phyloP scores from a whole-genome alignment of 176 grass and related monocot genomes.

The Leersia perrieri region DNA sequence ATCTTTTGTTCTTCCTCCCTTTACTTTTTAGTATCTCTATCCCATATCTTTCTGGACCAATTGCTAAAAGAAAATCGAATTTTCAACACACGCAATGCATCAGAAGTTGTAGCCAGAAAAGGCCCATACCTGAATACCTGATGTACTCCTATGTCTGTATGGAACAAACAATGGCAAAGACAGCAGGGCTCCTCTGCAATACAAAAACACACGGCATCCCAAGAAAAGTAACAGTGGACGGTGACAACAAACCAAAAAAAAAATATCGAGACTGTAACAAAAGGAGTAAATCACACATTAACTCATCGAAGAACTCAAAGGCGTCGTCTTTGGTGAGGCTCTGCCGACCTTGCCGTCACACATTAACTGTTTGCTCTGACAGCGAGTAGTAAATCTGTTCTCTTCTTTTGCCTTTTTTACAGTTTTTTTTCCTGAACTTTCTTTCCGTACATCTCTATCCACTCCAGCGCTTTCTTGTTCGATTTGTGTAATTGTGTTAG shows the following conservation, averaged over 20 bases:
- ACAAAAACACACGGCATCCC: not conserved
- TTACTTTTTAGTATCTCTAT: not conserved
- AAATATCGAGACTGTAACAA: not conserved
- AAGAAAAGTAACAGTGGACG: not conserved
- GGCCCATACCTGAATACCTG: not conserved
- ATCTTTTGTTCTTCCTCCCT: too few relatives aligned
- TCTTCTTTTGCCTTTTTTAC: not conserved
- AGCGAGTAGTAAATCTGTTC: not conserved
- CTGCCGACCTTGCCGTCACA: constrained; percentile 33
- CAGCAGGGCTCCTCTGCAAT: not conserved
- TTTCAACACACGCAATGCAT: not conserved
- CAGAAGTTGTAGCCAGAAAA: not conserved
- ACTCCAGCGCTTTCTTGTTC: too few relatives aligned
- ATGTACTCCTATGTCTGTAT: not conserved
- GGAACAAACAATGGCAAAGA: not conserved
- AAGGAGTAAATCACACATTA: constrained; percentile 14
- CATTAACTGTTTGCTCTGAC: constrained; percentile 23
- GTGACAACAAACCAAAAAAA: not conserved
- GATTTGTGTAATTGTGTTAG: not conserved
- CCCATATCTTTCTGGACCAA: not conserved
- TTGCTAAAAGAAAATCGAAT: not conserved
- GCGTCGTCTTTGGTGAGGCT: constrained; percentile 1
- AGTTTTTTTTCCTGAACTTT: not conserved
- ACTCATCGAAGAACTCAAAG: not conserved
- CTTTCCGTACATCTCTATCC: not conserved